A percentile compares a stretch with the other conserved stretches of the same genome.
phyloP scores from a whole-genome alignment of 2,329 filamentous ascomycete genomes.

The Rhynchosporium agropyri region DNA sequence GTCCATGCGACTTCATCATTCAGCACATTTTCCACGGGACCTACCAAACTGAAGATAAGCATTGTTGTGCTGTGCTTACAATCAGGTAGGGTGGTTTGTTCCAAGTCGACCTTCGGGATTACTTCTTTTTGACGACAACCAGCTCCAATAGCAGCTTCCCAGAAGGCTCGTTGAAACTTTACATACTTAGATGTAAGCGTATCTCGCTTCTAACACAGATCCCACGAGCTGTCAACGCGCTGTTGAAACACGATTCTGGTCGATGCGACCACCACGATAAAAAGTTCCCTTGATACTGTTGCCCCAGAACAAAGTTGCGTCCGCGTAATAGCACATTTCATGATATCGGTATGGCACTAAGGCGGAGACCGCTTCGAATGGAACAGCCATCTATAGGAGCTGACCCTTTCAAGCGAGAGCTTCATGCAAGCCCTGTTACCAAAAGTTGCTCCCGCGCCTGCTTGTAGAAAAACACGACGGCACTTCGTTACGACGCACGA shows the following conservation, averaged over 20 bases:
- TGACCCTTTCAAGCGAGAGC: background rate
- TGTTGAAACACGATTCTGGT: background rate
- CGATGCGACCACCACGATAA: background rate
- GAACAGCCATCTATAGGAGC: background rate
- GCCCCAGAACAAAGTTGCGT: background rate
- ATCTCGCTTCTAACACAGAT: background rate
- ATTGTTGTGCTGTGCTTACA: too few species aligned
- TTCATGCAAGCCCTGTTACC: background rate
- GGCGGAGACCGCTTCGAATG: background rate
- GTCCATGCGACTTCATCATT: too few species aligned
- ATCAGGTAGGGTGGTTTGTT: too few species aligned
- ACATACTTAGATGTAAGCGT: too few species aligned
- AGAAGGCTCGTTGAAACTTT: too few species aligned
- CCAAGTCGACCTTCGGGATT: too few species aligned
- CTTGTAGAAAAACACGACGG: too few species aligned
- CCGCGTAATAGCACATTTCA: conserved; percentile 7
- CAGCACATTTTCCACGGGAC: too few species aligned
- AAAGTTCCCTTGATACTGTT: background rate
- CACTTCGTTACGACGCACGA: background rate
- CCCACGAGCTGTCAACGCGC: background rate
- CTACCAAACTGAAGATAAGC: too few species aligned
- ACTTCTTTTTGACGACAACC: too few species aligned
- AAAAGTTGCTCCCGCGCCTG: background rate
- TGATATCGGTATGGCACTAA: background rate
- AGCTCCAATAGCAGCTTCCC: too few species aligned